Evolutionary conservation across 257 asterid species (phyloP).

Genomic region (Jacaranda mimosifolia): DNA sequence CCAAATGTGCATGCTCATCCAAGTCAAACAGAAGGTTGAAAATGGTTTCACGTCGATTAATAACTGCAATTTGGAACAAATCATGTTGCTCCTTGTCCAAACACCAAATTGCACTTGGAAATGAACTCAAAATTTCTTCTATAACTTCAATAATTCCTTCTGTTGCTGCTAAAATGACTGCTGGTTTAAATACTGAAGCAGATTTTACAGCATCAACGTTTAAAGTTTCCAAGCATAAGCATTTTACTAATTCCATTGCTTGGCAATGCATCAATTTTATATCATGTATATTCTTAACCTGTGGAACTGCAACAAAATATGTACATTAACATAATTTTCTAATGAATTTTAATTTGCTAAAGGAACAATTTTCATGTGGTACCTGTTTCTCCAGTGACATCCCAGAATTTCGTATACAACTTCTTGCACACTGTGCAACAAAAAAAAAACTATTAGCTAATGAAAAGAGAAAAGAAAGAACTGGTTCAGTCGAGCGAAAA

Average conservation of each 20-base stretch:
- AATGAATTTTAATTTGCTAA: neutral
- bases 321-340: neutral
- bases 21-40: slow-evolving; percentile 37
- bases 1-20: slow-evolving; percentile 42
- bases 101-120: slow-evolving; percentile 47
- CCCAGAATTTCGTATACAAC: slow-evolving; percentile 38
- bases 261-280: slow-evolving; percentile 41
- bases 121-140: slow-evolving; percentile 36
- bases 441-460: slow-evolving; percentile 11
- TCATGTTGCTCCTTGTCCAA: slow-evolving; percentile 39
- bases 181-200: slow-evolving; percentile 38
- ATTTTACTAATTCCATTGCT: slow-evolving; percentile 42
- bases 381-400: slow-evolving; percentile 37
- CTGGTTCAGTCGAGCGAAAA: too few relatives aligned
- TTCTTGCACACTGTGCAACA: slow-evolving; percentile 31
- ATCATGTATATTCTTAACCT: slow-evolving; percentile 35
- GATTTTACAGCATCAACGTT: slow-evolving; percentile 30
- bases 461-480: too few relatives aligned
- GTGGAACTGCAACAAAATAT: slow-evolving; percentile 38
- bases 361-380: neutral
- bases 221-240: slow-evolving; percentile 37
- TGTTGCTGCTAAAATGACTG: slow-evolving; percentile 36
- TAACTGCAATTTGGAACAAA: slow-evolving; percentile 44
- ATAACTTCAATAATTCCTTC: slow-evolving; percentile 42
- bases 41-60: slow-evolving; percentile 41